phyloP scores from a whole-genome alignment of 345 rosid species.

The Viola odorata region DNA sequence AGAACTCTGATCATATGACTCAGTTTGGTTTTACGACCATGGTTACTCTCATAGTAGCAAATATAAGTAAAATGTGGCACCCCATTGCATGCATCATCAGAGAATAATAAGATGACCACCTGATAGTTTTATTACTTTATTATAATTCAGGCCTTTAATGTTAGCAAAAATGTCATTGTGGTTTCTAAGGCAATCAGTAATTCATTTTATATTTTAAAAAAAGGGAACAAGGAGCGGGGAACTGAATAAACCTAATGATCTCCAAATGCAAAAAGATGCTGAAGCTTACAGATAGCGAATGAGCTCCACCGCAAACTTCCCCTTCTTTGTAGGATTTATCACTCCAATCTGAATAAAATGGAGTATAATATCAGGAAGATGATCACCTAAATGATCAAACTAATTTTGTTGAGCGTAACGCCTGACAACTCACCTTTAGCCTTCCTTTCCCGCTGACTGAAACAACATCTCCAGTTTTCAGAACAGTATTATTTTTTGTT shows the following conservation, averaged over 20 bases:
- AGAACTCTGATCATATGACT: no score
- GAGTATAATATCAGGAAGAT: conserved; percentile 6
- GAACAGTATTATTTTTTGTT: conserved; percentile 63
- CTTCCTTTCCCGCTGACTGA: conserved; percentile 92
- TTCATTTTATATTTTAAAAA: no score
- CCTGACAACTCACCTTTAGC: conserved; percentile 44
- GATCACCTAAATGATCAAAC: not conserved
- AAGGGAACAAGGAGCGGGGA: not conserved
- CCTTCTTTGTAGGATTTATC: conserved; percentile 67
- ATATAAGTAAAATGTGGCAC: no score
- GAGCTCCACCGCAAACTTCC: conserved; percentile 74
- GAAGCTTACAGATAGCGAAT: conserved; percentile 50
- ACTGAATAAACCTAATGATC: not conserved
- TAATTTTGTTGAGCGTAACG: not conserved
- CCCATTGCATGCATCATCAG: no score
- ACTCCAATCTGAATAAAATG: conserved; percentile 55
- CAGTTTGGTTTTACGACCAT: no score
- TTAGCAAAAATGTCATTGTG: no score
- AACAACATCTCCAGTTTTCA: conserved; percentile 77
- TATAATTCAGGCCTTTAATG: no score
- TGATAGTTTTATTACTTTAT: no score
- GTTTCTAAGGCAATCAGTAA: no score
- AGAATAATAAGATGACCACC: no score
- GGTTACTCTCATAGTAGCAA: no score
- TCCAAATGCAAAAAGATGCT: not conserved